These are phyloP conservation scores for Gracilaria caudata DNA, from an alignment of 23 red algal species.

Conservation along the genomic window DNA sequence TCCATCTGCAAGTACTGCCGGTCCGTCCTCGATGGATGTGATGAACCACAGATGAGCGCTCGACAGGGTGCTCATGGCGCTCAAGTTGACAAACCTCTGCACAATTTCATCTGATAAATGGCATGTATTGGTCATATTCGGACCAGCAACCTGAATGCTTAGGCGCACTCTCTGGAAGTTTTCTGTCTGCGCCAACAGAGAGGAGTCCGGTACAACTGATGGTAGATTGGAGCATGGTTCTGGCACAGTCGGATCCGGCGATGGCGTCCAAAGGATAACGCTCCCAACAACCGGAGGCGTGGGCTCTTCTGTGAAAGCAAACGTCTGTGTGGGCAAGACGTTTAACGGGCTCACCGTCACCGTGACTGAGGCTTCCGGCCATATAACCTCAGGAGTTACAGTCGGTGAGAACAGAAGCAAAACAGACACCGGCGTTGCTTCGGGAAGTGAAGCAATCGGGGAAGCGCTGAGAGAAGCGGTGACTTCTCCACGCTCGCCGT, in stretches of 20 bases:
- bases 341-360: background rate
- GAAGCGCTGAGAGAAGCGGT: background rate
- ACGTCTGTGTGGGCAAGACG: background rate
- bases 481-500: background rate
- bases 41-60: constrained; percentile 15
- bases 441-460: too few relatives aligned
- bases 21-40: constrained; percentile 43
- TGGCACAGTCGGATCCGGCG: background rate
- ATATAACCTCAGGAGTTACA: background rate
- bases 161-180: constrained; percentile 51
- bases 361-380: background rate
- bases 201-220: constrained; percentile 21
- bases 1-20: constrained; percentile 11
- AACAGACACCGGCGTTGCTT: background rate
- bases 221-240: background rate
- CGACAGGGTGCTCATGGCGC: constrained; percentile 41
- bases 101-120: background rate
- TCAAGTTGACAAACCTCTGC: constrained; percentile 48
- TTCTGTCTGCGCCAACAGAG: constrained; percentile 16
- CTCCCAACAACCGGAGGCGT: background rate
- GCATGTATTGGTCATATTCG: constrained; percentile 40
- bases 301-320: background rate
- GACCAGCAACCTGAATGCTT: constrained; percentile 31
- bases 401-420: background rate
- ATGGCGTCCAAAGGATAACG: background rate